A percentile compares a stretch with the other conserved stretches of the same genome.
Evolutionary conservation across 768 basidiomycete species (phyloP).

Genomic region (Kwoniella pini): DNA sequence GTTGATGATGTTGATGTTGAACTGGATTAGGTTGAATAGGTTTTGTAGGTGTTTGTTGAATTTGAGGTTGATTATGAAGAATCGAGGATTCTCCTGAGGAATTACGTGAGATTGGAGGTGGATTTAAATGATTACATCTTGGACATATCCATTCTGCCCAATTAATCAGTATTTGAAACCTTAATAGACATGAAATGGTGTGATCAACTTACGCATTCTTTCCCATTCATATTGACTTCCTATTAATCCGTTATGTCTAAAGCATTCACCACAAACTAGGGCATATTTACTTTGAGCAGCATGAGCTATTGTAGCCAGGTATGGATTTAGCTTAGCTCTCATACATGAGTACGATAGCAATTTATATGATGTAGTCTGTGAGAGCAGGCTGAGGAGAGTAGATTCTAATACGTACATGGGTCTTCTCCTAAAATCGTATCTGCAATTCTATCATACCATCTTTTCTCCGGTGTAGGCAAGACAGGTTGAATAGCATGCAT

Average conservation of each 20-base stretch:
- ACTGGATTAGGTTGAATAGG: constrained; percentile 17
- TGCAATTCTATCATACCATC: constrained; percentile 52
- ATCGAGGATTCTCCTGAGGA: neutral
- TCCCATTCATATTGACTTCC: constrained; percentile 54
- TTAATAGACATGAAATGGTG: no score
- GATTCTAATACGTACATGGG: constrained; percentile 43
- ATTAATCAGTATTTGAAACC: neutral
- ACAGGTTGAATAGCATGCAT: constrained; percentile 47
- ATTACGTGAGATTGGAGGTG: constrained; percentile 35
- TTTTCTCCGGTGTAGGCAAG: constrained; percentile 52
- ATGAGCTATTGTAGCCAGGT: constrained; percentile 34
- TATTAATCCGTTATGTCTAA: constrained; percentile 54
- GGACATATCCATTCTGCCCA: constrained; percentile 27
- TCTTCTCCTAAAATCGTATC: constrained; percentile 49
- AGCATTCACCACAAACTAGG: constrained; percentile 53
- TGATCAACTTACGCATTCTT: constrained; percentile 47
- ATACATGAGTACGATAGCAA: no score
- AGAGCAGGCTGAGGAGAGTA: neutral
- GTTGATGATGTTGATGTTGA: constrained; percentile 12
- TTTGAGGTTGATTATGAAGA: neutral
- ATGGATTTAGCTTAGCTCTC: no score
- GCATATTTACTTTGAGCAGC: constrained; percentile 51
- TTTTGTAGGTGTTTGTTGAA: constrained; percentile 14
- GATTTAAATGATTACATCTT: constrained; percentile 51
- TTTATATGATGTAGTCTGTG: neutral